phyloP scores from a whole-genome alignment of 495 filamentous ascomycete species.

The Penicillium cataractarum region DNA sequence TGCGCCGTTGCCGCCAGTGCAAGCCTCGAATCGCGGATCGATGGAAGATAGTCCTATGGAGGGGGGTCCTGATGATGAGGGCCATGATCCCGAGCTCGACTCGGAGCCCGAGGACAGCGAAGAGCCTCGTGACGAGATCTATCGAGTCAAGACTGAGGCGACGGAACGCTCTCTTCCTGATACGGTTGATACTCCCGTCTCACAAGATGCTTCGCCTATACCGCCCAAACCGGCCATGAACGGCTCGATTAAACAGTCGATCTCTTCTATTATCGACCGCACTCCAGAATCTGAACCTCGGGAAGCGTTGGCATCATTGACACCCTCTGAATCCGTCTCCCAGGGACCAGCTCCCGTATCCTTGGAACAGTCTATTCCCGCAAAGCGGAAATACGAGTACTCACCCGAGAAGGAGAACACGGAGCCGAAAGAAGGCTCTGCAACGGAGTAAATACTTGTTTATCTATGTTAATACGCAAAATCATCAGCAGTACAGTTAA shows the following conservation, averaged over 20 bases:
- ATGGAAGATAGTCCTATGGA: conserved; percentile 43
- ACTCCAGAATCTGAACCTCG: conserved; percentile 35
- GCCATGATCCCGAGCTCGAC: conserved; percentile 42
- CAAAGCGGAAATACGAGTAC: conserved; percentile 36
- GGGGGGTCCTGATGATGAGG: conserved; percentile 38
- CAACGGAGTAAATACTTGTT: conserved; percentile 10
- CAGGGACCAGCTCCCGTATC: conserved; percentile 22
- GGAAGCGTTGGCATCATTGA: conserved; percentile 29
- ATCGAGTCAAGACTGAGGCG: conserved; percentile 38
- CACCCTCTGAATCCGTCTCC: conserved; percentile 23
- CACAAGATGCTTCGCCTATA: conserved; percentile 20
- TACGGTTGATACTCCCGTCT: conserved; percentile 9
- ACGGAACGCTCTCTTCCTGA: conserved; percentile 31
- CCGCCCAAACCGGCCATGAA: conserved; percentile 26
- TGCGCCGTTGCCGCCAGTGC: conserved; percentile 45
- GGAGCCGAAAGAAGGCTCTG: conserved; percentile 31
- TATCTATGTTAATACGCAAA: not conserved
- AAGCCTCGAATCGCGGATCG: conserved; percentile 40
- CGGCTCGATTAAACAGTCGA: conserved; percentile 48
- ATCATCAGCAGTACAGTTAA: not conserved
- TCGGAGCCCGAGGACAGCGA: conserved; percentile 41
- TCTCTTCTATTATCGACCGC: conserved; percentile 51
- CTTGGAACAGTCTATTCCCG: conserved; percentile 27
- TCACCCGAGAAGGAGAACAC: conserved; percentile 35
- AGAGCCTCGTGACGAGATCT: conserved; percentile 20